Evolutionary conservation across 2,329 filamentous ascomycete species (phyloP).

Genomic region (Fonsecaea monophora): DNA sequence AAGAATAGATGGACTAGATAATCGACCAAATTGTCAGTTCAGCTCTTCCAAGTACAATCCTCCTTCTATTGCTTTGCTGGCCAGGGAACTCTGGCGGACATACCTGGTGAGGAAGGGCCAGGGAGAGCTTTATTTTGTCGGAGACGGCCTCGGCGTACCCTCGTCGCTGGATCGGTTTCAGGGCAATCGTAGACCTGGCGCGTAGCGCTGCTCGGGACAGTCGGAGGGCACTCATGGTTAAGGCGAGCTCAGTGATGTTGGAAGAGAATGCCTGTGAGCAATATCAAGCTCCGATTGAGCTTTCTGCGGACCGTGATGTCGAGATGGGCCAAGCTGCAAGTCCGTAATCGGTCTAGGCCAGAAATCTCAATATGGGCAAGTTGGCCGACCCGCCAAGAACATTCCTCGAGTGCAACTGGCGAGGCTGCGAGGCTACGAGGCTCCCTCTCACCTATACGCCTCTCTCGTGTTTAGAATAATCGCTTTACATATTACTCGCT

Average conservation of each 20-base stretch:
- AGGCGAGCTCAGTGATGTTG: conserved; percentile 4
- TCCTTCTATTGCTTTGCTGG: conserved; percentile 15
- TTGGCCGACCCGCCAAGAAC: conserved; percentile 1
- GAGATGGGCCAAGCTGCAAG: conserved; percentile 28
- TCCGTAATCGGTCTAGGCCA: conserved; percentile 20
- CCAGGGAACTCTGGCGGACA: conserved; percentile 46
- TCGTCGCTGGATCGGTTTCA: conserved; percentile 80
- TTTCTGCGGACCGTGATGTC: conserved; percentile 27
- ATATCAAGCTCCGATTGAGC: conserved; percentile 33
- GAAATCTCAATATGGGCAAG: conserved; percentile 3
- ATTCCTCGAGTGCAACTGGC: not conserved
- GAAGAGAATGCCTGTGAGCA: conserved; percentile 6
- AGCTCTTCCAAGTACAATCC: not conserved
- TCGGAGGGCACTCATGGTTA: conserved; percentile 91
- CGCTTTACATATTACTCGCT: too few species aligned
- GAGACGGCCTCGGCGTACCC: conserved; percentile 87
- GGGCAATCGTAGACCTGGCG: conserved; percentile 77
- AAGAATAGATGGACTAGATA: conserved; percentile 72
- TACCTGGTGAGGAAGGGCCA: conserved; percentile 98
- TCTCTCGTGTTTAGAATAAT: too few species aligned
- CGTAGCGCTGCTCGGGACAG: conserved; percentile 84
- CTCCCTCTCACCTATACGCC: too few species aligned
- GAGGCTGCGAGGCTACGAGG: too few species aligned
- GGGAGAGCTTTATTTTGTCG: conserved; percentile 98
- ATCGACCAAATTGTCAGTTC: conserved; percentile 9